A percentile compares a stretch with the other conserved stretches of the same genome.
Evolutionary conservation across 2,329 filamentous ascomycete genomes (phyloP).

Genomic region (Colletotrichum orchidophilum): DNA sequence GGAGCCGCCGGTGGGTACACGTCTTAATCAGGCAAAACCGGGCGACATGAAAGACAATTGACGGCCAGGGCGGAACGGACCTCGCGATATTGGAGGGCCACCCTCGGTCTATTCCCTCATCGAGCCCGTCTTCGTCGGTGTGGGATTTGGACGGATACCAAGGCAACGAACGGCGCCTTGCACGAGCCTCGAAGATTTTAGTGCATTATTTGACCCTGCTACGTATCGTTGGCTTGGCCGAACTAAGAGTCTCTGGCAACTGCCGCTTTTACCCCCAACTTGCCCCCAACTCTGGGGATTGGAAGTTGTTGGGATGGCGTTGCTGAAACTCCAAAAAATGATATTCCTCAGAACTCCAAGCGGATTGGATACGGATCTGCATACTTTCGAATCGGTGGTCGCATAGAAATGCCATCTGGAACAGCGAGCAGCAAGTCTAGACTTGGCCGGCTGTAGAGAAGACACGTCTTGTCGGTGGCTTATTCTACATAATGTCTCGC

Average conservation of each 20-base stretch:
- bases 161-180: conserved; percentile 6
- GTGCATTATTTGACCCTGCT: neutral
- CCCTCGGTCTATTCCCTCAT: neutral
- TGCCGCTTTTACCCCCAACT: neutral
- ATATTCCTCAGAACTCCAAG: conserved; percentile 3
- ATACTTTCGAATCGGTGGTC: conserved; percentile 6
- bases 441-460: conserved; percentile 1
- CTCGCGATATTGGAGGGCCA: neutral
- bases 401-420: conserved; percentile 1
- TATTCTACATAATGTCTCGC: neutral
- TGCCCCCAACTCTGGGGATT: neutral
- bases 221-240: conserved; percentile 4
- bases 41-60: conserved; percentile 11
- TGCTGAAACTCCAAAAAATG: conserved; percentile 23
- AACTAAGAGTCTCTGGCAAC: neutral
- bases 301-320: conserved; percentile 20
- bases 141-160: neutral
- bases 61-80: conserved; percentile 11
- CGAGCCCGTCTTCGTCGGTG: conserved; percentile 1
- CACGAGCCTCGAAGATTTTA: conserved; percentile 15
- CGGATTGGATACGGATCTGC: neutral
- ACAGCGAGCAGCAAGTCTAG: conserved; percentile 6
- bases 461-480: neutral
- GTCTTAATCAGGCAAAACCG: conserved; percentile 11
- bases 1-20: conserved; percentile 20